Base-by-base conservation (phyloP, 495 filamentous ascomycete genomes). In the Daldinia caldariorum region DNA sequence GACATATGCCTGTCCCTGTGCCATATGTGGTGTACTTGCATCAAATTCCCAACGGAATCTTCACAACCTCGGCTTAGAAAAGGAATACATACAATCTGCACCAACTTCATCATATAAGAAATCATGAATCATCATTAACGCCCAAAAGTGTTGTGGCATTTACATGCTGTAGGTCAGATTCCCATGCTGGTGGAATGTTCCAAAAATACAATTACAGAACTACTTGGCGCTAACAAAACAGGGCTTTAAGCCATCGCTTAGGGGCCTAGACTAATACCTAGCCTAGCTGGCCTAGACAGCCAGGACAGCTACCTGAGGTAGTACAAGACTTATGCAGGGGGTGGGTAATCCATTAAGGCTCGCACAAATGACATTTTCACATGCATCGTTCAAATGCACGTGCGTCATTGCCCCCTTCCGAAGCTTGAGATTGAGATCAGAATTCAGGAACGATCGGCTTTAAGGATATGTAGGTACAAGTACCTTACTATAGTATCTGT, bases 101-200 rank as follows among this genome's bases (percentile, higher is more conserved):
- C 38, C 31, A 67, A 49, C 14, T 57, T 38, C 29, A 56, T 35
- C 20, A 38, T 55, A 12, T n/a, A 26, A 32, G 13, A 58, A 51
- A 51, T 68, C 66, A 68, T 68, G 58, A 68, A 57, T 68, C 66
- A 68, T 68, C 58, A 58, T 49, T 37, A 6, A 6, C 29, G 0
- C 2, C 41, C 2, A 3, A 45, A 20, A 16, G 8, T 20, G 1
- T 20, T 9, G 2, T 5, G 8, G n/a, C 34, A 35, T 35, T 10
- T 45, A n/a, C n/a, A n/a, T n/a, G n/a, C n/a, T n/a, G n/a, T 16
- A 16, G 16, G n/a, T 43, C 0, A 43, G 6, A 43, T 20, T 20
- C 8, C 41, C 41, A 20, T 20, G 5, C 6, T 45, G 8, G 41
- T 4, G 7, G 5, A 20, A 45, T 45, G 9, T 20, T 57, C 38